Conservation (phyloP, 495 filamentous ascomycete genomes). For the Aspergillus heteromorphus region DNA sequence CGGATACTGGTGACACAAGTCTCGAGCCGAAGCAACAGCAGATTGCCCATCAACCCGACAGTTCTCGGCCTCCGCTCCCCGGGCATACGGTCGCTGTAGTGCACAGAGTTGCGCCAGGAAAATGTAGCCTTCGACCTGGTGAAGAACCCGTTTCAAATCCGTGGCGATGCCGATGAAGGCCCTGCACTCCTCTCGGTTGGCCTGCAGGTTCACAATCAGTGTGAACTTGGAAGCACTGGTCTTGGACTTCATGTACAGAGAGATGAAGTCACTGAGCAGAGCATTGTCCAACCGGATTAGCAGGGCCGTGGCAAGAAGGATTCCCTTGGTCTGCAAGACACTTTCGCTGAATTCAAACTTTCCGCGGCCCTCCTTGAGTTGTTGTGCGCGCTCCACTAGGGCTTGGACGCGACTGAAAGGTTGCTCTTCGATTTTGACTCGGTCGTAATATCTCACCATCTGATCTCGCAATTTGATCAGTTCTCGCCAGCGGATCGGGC, state of each 20-base stretch:
- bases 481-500: conserved; percentile 31
- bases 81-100: conserved; percentile 24
- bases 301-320: conserved; percentile 46
- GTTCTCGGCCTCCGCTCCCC: conserved; percentile 7
- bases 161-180: conserved; percentile 13
- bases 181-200: conserved; percentile 27
- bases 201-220: conserved; percentile 30
- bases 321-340: conserved; percentile 43
- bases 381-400: conserved; percentile 49
- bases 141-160: conserved; percentile 9
- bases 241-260: conserved; percentile 8
- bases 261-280: conserved; percentile 53
- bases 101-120: conserved; percentile 32
- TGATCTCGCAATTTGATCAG: conserved; percentile 34
- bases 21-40: conserved; percentile 23
- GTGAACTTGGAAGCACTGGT: neutral
- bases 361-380: conserved; percentile 29
- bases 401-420: conserved; percentile 55
- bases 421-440: conserved; percentile 53
- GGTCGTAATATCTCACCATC: conserved; percentile 36
- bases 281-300: conserved; percentile 50
- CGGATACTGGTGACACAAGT: conserved; percentile 1
- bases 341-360: conserved; percentile 43
- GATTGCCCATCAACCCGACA: conserved; percentile 19
- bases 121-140: conserved; percentile 28